phyloP scores from a whole-genome alignment of 2,329 filamentous ascomycete genomes.

The Diaporthe sp. region DNA sequence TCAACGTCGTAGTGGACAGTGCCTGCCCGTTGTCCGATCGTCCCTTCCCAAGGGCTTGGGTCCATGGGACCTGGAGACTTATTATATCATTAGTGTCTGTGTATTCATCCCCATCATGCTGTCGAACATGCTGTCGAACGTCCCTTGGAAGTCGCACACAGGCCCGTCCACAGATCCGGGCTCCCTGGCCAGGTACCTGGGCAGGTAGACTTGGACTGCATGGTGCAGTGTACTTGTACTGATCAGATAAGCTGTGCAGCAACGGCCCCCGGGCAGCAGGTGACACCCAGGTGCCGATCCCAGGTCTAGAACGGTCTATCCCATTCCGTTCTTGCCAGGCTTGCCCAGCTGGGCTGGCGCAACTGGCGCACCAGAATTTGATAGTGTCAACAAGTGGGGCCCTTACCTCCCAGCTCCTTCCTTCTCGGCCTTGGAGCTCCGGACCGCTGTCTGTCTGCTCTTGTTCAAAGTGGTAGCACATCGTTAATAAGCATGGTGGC shows the following conservation, averaged over 20 bases:
- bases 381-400: background rate
- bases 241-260: conserved; percentile 18
- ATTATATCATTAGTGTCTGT: background rate
- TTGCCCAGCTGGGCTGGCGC: conserved; percentile 16
- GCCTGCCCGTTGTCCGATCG: conserved; percentile 13
- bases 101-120: background rate
- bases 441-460: too few relatives aligned
- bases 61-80: conserved; percentile 7
- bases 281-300: conserved; percentile 27
- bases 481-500: background rate
- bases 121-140: background rate
- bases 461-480: too few relatives aligned
- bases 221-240: background rate
- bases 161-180: background rate
- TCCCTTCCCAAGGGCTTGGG: conserved; percentile 11
- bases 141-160: background rate
- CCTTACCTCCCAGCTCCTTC: background rate
- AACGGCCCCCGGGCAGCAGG: conserved; percentile 16
- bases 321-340: conserved; percentile 4
- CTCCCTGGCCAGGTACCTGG: background rate
- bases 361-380: conserved; percentile 8
- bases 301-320: conserved; percentile 40
- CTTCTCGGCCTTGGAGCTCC: background rate
- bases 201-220: background rate
- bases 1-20: background rate